Evolutionary conservation across 768 basidiomycete genomes (phyloP).

Genomic region (Lyophyllum shimeji): DNA sequence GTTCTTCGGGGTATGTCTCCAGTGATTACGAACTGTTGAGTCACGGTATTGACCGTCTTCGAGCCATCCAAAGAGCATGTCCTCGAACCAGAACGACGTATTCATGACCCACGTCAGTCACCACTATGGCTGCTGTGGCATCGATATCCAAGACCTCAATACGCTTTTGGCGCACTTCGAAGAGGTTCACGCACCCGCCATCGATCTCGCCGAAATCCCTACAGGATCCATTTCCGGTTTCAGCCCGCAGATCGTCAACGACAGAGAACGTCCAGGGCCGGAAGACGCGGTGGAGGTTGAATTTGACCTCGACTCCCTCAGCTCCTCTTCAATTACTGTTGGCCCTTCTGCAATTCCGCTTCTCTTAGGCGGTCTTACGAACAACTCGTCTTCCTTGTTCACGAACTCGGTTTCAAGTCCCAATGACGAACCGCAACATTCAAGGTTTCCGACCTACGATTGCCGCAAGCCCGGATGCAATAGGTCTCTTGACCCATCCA

Average conservation of each 20-base stretch:
- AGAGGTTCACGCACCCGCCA: slow-evolving; percentile 80
- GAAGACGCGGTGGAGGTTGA: slow-evolving; percentile 84
- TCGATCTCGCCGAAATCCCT: slow-evolving; percentile 41
- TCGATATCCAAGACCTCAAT: slow-evolving; percentile 68
- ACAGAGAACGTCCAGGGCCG: slow-evolving; percentile 21
- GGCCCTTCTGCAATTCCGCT: too few species aligned
- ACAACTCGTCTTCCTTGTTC: too few species aligned
- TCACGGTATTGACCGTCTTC: background rate
- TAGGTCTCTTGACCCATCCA: too few species aligned
- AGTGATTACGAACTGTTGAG: background rate
- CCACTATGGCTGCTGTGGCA: slow-evolving; percentile 89
- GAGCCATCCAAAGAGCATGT: slow-evolving; percentile 38
- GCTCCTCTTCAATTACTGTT: slow-evolving; percentile 21
- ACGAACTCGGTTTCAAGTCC: too few species aligned
- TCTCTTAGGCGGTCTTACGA: too few species aligned
- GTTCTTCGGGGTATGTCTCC: background rate
- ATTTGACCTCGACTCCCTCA: slow-evolving; percentile 47
- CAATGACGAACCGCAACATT: too few species aligned
- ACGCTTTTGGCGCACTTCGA: slow-evolving; percentile 92
- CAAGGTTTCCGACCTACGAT: too few species aligned
- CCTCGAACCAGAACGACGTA: slow-evolving; percentile 53
- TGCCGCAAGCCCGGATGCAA: too few species aligned
- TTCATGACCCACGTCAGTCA: slow-evolving; percentile 47
- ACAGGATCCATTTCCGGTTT: slow-evolving; percentile 50
- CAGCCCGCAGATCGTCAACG: slow-evolving; percentile 32